Percentiles rank a stretch among this genome's conserved stretches.
phyloP scores from a whole-genome alignment of 192 early-diverging fungal genomes.

The Pilobolus umbonatus region DNA sequence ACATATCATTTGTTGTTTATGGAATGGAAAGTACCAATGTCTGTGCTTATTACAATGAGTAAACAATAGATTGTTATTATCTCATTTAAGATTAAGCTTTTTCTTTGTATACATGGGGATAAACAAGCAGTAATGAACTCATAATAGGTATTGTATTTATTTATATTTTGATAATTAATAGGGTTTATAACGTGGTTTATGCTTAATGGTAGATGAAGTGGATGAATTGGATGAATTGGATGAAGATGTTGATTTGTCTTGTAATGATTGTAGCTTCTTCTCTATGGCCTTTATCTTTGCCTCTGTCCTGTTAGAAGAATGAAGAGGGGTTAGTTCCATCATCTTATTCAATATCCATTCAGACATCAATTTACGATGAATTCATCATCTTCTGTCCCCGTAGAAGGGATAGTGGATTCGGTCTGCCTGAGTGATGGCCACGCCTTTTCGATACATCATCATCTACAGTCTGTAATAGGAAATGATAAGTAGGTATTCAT shows the following conservation, averaged over 20 bases:
- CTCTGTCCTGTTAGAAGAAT: slow-evolving; percentile 38
- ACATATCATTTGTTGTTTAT: no score
- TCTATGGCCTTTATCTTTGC: slow-evolving; percentile 66
- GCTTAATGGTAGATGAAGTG: slow-evolving; percentile 11
- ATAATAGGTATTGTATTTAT: not conserved
- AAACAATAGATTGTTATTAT: not conserved
- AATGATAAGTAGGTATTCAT: not conserved
- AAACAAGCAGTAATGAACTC: not conserved
- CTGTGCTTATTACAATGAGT: no score
- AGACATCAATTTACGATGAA: slow-evolving; percentile 29
- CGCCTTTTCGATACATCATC: slow-evolving; percentile 37
- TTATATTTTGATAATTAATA: slow-evolving; percentile 7
- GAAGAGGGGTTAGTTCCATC: slow-evolving; percentile 1
- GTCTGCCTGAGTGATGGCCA: slow-evolving; percentile 33
- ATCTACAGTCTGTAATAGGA: slow-evolving; percentile 33
- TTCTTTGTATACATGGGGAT: not conserved
- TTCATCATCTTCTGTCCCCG: slow-evolving; percentile 44
- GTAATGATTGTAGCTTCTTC: slow-evolving; percentile 52
- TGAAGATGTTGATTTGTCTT: slow-evolving; percentile 14
- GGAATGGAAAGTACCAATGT: no score
- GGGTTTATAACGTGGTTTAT: slow-evolving; percentile 5
- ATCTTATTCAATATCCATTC: no score
- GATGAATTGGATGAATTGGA: not conserved
- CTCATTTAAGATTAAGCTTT: not conserved
- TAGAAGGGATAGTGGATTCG: slow-evolving; percentile 40